Evolutionary conservation across 2,329 filamentous ascomycete species (phyloP), one percentile per base, ranked within the genome.

Genomic region (Cladophialophora exuberans): DNA sequence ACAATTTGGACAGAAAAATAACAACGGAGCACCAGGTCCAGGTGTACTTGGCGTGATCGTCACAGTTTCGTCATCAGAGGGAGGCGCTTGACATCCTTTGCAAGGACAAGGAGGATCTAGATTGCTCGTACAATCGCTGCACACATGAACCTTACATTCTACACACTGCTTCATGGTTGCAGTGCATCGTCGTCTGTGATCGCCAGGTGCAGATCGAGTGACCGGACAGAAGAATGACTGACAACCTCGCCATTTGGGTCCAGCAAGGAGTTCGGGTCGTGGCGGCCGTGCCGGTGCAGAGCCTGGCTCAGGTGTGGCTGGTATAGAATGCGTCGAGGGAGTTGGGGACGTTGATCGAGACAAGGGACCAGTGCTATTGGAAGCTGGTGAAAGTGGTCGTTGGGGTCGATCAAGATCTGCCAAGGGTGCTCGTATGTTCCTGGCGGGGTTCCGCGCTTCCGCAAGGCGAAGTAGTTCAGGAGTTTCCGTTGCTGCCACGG

Each of bases 211-310:
- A 11, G 36, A 23, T 33, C 74, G 72, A 48, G 69, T 72, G 30
- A 71, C 68, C 1, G 75, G 73, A 53, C 76, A 79, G 61, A 77
- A 76, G 57, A 78, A 75, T 6, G 76, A 75, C 52, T 75, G 73
- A 57, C 76, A 79, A 15, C 76, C 76, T 64, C 72, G 70, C 76
- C 76, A 78, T 52, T 64, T 70, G 6, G 68, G 67, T 5, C 65
- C 60, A 30, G 49, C 13, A 25, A 50, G 25, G 6, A 50, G 36
- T 13, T 50, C 52, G 22, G 54, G 51, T 17, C 23, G 38, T 31
- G 30, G 11, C 9, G 13, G 41, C 4, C 50, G 25, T 9, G 31
- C 35, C 3, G n/a, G 68, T 58, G 3, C 70, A 57, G 22, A 70
- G 67, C 45, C 75, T 68, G 56, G 69, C 72, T 54, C 70, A 68